phyloP scores from a whole-genome alignment of 192 early-diverging fungal species.

The Entophlyctis luteolus region DNA sequence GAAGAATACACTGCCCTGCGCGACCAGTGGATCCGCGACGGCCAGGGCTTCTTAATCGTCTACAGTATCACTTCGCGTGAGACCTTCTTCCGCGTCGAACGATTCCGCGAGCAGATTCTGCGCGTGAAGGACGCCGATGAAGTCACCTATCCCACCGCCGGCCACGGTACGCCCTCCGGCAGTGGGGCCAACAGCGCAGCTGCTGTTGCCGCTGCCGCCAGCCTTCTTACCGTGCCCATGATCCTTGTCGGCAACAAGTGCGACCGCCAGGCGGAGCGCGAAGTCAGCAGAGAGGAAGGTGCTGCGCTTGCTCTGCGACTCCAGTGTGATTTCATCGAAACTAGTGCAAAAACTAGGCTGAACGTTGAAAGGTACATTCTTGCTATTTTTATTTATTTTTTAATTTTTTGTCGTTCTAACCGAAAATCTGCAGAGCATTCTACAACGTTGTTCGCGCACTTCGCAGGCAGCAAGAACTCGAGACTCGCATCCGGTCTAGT shows the following conservation, averaged over 20 bases:
- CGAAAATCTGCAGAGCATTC: slow-evolving; percentile 50
- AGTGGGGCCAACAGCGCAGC: too few relatives aligned
- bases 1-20: slow-evolving; percentile 50
- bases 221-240: slow-evolving; percentile 70
- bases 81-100: slow-evolving; percentile 87
- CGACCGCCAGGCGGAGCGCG: slow-evolving; percentile 76
- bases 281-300: slow-evolving; percentile 81
- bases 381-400: background rate
- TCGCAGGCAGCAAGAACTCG: slow-evolving; percentile 33
- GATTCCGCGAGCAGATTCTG: slow-evolving; percentile 88
- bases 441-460: slow-evolving; percentile 81
- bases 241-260: slow-evolving; percentile 93
- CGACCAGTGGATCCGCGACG: slow-evolving; percentile 95
- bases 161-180: too few relatives aligned
- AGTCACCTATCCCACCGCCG: too few relatives aligned
- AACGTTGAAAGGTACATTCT: slow-evolving; percentile 76
- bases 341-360: slow-evolving; percentile 82
- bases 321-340: slow-evolving; percentile 83
- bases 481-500: background rate
- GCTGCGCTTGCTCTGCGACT: slow-evolving; percentile 68
- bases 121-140: slow-evolving; percentile 93
- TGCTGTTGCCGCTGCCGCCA: too few relatives aligned
- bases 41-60: slow-evolving; percentile 91
- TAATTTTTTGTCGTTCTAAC: slow-evolving; percentile 8
- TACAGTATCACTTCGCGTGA: slow-evolving; percentile 89